Conservation (phyloP, 2,329 filamentous ascomycete species). For the Malbranchea cinnamomea region DNA sequence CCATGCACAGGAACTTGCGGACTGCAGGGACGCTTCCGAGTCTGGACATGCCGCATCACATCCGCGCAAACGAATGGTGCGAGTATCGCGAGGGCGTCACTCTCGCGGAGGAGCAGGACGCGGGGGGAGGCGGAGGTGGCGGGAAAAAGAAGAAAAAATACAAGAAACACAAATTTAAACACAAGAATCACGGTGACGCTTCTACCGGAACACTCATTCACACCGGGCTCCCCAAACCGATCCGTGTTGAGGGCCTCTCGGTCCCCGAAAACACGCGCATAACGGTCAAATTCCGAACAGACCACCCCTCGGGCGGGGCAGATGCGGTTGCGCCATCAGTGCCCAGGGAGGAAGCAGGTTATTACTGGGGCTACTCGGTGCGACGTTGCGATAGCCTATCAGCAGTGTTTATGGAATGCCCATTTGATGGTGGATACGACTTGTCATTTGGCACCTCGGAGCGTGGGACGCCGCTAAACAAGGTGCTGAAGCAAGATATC, state of each 20-base stretch:
- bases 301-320: conserved; percentile 26
- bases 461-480: conserved; percentile 41
- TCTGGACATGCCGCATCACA: conserved; percentile 74
- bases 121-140: conserved; percentile 6
- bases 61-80: conserved; percentile 61
- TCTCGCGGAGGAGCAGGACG: conserved; percentile 27
- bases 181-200: conserved; percentile 4
- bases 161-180: conserved; percentile 14
- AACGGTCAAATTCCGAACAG: conserved; percentile 50
- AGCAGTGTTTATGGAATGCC: conserved; percentile 60
- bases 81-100: conserved; percentile 67
- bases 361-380: conserved; percentile 74
- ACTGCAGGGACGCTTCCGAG: conserved; percentile 59
- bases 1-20: conserved; percentile 61
- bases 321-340: conserved; percentile 51
- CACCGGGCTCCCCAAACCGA: conserved; percentile 33
- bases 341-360: conserved; percentile 61
- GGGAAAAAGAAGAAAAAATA: conserved; percentile 32
- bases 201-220: conserved; percentile 29
- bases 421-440: conserved; percentile 66
- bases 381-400: conserved; percentile 53
- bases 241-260: conserved; percentile 37
- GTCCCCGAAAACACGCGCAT: conserved; percentile 59
- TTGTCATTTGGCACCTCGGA: conserved; percentile 73
- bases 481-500: conserved; percentile 27